A percentile compares a stretch with the other conserved stretches of the same genome.
Evolutionary conservation across 805 yeast genomes (phyloP).

Genomic region (Lachancea dasiensis): DNA sequence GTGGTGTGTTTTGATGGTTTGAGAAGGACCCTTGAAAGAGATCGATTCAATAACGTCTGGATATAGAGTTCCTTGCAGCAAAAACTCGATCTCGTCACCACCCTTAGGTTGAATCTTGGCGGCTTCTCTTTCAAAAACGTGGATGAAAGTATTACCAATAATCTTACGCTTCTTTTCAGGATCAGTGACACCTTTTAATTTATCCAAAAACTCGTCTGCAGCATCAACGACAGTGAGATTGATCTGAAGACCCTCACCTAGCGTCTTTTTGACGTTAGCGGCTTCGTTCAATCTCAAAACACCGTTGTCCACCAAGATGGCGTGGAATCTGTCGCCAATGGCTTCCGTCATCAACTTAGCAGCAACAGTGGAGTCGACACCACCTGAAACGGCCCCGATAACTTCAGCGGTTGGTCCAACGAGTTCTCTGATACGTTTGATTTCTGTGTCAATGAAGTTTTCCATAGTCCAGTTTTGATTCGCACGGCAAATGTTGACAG

Average conservation of each 20-base stretch:
- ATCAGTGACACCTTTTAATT: conserved; percentile 90
- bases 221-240: conserved; percentile 94
- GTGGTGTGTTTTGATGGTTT: conserved; percentile 98
- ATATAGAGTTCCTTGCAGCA: conserved; percentile 94
- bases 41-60: conserved; percentile 98
- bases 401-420: conserved; percentile 99
- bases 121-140: conserved; percentile 95
- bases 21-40: conserved; percentile 99
- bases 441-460: conserved; percentile 95
- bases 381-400: conserved; percentile 99
- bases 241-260: conserved; percentile 90
- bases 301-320: conserved; percentile 96
- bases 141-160: conserved; percentile 96
- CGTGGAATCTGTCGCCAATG: conserved; percentile 97
- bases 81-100: conserved; percentile 85
- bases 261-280: conserved; percentile 75
- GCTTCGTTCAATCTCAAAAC: conserved; percentile 95
- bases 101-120: conserved; percentile 82
- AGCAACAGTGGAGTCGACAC: conserved; percentile 99
- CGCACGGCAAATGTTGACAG: conserved; percentile 83
- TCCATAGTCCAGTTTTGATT: conserved; percentile 94
- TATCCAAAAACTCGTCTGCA: conserved; percentile 75
- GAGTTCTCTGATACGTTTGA: conserved; percentile 78
- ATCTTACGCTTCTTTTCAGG: conserved; percentile 99
- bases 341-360: conserved; percentile 98